phyloP scores from a whole-genome alignment of 495 filamentous ascomycete species.

The Xylaria curta region DNA sequence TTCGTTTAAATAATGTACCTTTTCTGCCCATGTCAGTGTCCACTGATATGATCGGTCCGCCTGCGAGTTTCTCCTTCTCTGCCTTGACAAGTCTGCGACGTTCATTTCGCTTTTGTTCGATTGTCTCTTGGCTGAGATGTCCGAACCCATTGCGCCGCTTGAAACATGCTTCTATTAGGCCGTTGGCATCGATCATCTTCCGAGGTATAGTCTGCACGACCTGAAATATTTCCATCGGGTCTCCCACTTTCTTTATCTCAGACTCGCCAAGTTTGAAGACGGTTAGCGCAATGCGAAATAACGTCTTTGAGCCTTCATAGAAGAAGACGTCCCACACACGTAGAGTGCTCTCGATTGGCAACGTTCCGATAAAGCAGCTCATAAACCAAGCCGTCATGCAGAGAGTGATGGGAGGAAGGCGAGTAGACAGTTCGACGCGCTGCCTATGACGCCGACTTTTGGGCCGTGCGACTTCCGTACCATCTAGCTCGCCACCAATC shows the following conservation, averaged over 20 bases:
- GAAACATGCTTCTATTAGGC: conserved; percentile 81
- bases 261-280: conserved; percentile 91
- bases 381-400: conserved; percentile 99
- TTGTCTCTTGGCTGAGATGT: conserved; percentile 71
- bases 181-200: conserved; percentile 78
- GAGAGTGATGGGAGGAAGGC: conserved; percentile 87
- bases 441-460: conserved; percentile 40
- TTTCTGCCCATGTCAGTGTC: conserved; percentile 43
- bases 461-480: conserved; percentile 54
- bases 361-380: conserved; percentile 90
- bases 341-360: conserved; percentile 88
- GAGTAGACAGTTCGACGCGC: conserved; percentile 47
- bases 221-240: conserved; percentile 96
- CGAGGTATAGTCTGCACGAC: conserved; percentile 91
- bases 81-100: conserved; percentile 55
- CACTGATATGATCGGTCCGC: conserved; percentile 22
- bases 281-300: conserved; percentile 91
- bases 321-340: conserved; percentile 97
- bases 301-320: conserved; percentile 91
- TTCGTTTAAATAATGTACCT: conserved; percentile 48
- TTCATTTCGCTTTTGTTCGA: conserved; percentile 67
- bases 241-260: conserved; percentile 78
- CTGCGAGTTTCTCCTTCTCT: conserved; percentile 46
- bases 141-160: conserved; percentile 80
- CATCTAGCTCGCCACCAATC: conserved; percentile 77